Evolutionary conservation across 192 early-diverging fungal genomes (phyloP).

Genomic region (Coemansia sp.): DNA sequence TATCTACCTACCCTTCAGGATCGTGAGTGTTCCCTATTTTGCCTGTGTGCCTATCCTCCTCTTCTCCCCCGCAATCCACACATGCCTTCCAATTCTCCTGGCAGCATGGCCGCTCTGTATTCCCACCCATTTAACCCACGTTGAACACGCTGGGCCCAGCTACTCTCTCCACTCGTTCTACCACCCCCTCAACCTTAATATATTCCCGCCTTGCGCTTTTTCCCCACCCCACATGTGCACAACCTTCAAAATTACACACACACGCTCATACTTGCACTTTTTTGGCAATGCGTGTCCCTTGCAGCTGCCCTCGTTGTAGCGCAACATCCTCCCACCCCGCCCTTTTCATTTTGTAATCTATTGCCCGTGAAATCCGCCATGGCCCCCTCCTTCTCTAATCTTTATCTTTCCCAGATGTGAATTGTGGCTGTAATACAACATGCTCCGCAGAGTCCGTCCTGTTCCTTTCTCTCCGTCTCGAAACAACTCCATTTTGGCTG

Average conservation of each 20-base stretch:
- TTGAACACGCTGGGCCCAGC: not conserved
- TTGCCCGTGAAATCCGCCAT: slow-evolving; percentile 12
- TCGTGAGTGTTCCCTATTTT: not conserved
- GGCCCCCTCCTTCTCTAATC: not conserved
- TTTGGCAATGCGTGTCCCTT: not conserved
- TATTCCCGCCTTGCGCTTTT: slow-evolving; percentile 8
- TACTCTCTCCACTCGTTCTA: slow-evolving; percentile 4
- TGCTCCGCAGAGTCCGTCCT: not conserved
- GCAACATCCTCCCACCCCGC: slow-evolving; percentile 8
- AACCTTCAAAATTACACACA: not conserved
- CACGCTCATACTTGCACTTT: not conserved
- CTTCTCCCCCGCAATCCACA: slow-evolving; percentile 3
- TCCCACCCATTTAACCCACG: slow-evolving; percentile 7
- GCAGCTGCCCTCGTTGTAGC: not conserved
- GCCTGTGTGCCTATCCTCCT: not conserved
- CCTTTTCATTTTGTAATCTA: slow-evolving; percentile 11
- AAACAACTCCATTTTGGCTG: not conserved
- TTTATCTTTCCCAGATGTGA: not conserved
- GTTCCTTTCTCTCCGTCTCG: slow-evolving; percentile 7
- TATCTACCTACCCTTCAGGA: too few species aligned
- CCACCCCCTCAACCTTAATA: slow-evolving; percentile 6
- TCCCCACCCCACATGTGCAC: slow-evolving; percentile 3
- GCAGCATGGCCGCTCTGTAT: not conserved
- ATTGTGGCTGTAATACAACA: slow-evolving; percentile 11
- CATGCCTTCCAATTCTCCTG: slow-evolving; percentile 2